Evolutionary conservation across 371 early-diverging fungal genomes (phyloP), one percentile per base, ranked within the genome.

Genomic region (Mortierella sp.): DNA sequence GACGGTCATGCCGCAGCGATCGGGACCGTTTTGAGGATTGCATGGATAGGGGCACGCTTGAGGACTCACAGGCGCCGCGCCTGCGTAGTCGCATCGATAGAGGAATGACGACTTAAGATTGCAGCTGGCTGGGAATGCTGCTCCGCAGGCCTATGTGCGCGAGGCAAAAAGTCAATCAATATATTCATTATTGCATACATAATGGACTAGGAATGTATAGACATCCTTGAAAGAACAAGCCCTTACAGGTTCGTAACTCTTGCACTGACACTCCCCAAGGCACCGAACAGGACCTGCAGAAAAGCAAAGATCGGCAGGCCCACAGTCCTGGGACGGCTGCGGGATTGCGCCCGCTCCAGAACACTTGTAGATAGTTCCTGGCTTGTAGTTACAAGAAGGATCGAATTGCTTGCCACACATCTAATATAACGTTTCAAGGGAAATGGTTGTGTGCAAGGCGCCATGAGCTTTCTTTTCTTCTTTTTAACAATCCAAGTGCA

Each of bases 391-490:
- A 31, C 68, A 68, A 4, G 19, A 12, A 2, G 56, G 24, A 51
- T 68, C 68, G 47, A 60, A 68, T 31, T 68, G 56, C 26, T 68
- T 68, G 27, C 68, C 60, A 19, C 67, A 67, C 23, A 46, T 28
- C 66, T 52, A 57, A 49, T 56, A 19, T 14, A 14, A 34, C 37
- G 37, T 11, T 11, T 56, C n/a, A n/a, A n/a, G n/a, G n/a, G n/a
- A n/a, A n/a, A n/a, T n/a, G n/a, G n/a, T 44, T 32, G 26, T 19
- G 50, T 26, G 50, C 23, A 39, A 23, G 17, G 24, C 15, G 17
- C 26, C 57, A 57, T 26, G 24, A 32, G 27, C 23, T 0, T 0
- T 2, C 15, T 17, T 14, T 34, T 7, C 37, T 7, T 34, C 11
- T 7, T 4, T 34, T n/a, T n/a, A n/a, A n/a, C 37, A 34, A 34